Conservation (phyloP, 768 basidiomycete species). For the Tubosaeta sp. region DNA sequence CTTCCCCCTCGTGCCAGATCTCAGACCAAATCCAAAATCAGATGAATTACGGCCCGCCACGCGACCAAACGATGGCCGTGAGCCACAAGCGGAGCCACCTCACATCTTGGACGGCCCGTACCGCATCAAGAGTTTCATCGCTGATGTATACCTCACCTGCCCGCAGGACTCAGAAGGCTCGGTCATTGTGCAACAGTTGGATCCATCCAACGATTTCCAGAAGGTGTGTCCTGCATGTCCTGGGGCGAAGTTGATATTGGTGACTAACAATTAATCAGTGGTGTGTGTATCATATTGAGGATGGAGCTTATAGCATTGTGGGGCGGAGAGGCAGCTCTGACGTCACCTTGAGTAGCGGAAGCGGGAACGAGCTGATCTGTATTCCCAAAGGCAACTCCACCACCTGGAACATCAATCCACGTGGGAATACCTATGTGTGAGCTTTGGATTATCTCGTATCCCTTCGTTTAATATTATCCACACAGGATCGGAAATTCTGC, state of each 20-base stretch:
- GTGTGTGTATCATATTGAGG: background rate
- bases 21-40: background rate
- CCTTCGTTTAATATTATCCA: background rate
- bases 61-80: background rate
- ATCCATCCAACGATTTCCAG: background rate
- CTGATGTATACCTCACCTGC: background rate
- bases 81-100: background rate
- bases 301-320: background rate
- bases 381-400: background rate
- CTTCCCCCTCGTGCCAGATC: background rate
- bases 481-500: constrained; percentile 5
- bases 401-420: background rate
- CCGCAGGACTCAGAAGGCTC: background rate
- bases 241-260: background rate
- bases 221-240: background rate
- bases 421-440: background rate
- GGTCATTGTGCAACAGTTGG: background rate
- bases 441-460: too few species aligned
- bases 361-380: background rate
- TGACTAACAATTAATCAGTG: background rate
- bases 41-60: background rate
- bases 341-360: background rate
- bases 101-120: background rate
- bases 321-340: background rate
- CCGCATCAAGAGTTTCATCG: background rate